Evolutionary conservation across 768 basidiomycete species (phyloP).

Genomic region (Dioszegia crocea): DNA sequence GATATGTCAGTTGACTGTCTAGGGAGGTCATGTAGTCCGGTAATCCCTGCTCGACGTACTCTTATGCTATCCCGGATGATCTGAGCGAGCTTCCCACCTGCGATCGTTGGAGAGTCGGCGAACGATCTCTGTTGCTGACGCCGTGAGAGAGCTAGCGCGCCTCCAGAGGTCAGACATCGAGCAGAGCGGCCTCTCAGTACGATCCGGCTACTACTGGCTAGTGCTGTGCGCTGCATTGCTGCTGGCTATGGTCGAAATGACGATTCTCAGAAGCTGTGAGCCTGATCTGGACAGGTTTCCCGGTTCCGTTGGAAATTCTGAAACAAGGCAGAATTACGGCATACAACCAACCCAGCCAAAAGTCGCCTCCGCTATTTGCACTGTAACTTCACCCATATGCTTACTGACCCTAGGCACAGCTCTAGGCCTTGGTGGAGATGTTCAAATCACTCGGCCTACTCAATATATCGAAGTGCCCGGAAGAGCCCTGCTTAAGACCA

Average conservation of each 20-base stretch:
- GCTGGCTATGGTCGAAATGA: too few species aligned
- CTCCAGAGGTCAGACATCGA: background rate
- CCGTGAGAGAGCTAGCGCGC: conserved; percentile 5
- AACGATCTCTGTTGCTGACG: background rate
- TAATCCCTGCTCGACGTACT: conserved; percentile 50
- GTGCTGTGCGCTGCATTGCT: background rate
- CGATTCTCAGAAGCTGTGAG: background rate
- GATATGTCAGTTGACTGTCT: background rate
- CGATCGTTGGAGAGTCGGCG: conserved; percentile 4
- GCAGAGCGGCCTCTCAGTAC: background rate
- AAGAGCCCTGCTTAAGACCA: conserved; percentile 26
- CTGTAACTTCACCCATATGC: too few species aligned
- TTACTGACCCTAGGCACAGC: too few species aligned
- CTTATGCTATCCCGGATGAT: conserved; percentile 68
- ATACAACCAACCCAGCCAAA: too few species aligned
- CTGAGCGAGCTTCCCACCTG: conserved; percentile 56
- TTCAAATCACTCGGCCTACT: conserved; percentile 37
- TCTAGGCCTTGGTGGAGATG: too few species aligned
- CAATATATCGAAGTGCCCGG: conserved; percentile 24
- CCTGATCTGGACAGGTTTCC: background rate
- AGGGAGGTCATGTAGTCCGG: background rate
- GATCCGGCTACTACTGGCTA: background rate
- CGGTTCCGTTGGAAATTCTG: background rate
- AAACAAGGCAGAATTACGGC: too few species aligned
- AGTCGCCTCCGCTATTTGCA: too few species aligned